Base-by-base conservation (phyloP, 2,329 filamentous ascomycete species). In the Stenocarpella maydis region DNA sequence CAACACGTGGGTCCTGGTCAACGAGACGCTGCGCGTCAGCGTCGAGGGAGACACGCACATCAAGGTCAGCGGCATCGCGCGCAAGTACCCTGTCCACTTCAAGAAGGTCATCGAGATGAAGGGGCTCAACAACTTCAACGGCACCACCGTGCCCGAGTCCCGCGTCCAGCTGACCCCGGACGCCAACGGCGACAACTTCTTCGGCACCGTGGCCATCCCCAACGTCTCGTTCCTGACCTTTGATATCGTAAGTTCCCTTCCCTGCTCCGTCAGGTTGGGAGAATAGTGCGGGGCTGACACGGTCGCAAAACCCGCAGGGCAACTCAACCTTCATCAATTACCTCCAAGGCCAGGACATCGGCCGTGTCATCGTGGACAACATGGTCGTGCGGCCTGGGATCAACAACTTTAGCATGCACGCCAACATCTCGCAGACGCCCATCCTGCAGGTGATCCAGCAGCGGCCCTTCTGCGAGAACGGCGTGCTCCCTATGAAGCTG, bases 161-260 rank as follows among this genome's bases (percentile, higher is more conserved):
- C 79, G 79, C 50, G 83, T 91, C 72, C 77, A 82, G 41, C 74
- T 84, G 24, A 73, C 77, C 34, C 69, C 75, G 17, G 75, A 82
- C 66, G 71, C 76, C 12, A 80, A 84, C 65, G 84, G 82, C 72
- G 83, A 85, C 76, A 92, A 92, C 80, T 90, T 92, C 79, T 80
- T 84, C 64, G 90, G 85, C 73, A 85, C 81, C 17, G 84, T 86
- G 69, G 81, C 82, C 68, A 89, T 92, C 63, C 89, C 88, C 73
- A 93, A 92, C 77, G 84, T 83, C 8, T 91, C 90, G 1, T 79
- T 87, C 64, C 84, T 91, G 75, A 88, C 85, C n/a, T 83, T 92
- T 65, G 85, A 90, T 41, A 86, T 92, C 74, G 87, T 89, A 80
- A 80, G 85, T 81, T 37, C 34, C 9, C 39, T 19, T 58, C 31